Evolutionary conservation across 1,284 basidiomycete genomes (phyloP).

Genomic region (Ustilago lituana): DNA sequence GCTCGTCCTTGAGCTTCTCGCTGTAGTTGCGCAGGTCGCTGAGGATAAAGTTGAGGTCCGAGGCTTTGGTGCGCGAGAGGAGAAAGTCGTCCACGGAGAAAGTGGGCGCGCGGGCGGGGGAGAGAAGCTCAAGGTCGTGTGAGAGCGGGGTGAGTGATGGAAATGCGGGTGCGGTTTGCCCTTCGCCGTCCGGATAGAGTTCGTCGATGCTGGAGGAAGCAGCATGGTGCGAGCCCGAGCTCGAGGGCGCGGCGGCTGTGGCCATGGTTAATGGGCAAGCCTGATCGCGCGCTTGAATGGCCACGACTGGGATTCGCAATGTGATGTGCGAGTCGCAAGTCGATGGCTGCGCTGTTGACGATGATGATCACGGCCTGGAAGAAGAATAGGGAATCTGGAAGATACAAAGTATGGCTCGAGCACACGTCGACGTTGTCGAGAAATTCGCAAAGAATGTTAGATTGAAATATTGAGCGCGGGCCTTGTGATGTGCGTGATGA

Average conservation of each 20-base stretch:
- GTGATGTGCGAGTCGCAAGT: too few species aligned
- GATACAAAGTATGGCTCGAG: constrained; percentile 6
- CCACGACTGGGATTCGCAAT: too few species aligned
- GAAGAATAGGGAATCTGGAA: too few species aligned
- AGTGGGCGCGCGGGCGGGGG: constrained; percentile 68
- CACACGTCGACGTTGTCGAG: neutral
- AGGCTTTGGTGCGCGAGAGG: constrained; percentile 83
- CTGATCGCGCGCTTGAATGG: neutral
- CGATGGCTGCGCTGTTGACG: too few species aligned
- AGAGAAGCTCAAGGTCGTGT: constrained; percentile 79
- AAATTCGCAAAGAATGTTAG: constrained; percentile 3
- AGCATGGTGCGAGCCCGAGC: constrained; percentile 10
- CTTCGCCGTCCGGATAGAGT: neutral
- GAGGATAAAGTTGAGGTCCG: constrained; percentile 83
- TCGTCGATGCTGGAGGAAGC: constrained; percentile 5
- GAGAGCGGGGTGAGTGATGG: constrained; percentile 81
- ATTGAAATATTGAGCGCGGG: too few species aligned
- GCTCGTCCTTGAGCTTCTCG: constrained; percentile 83
- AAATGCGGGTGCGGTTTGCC: constrained; percentile 64
- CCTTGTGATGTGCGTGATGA: neutral
- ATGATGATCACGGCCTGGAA: too few species aligned
- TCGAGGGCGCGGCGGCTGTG: constrained; percentile 1
- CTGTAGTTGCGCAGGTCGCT: constrained; percentile 86
- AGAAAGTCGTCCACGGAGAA: constrained; percentile 90
- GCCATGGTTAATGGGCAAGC: neutral